Evolutionary conservation across 2,329 filamentous ascomycete species (phyloP).

Genomic region (Aspergillus uvarum): DNA sequence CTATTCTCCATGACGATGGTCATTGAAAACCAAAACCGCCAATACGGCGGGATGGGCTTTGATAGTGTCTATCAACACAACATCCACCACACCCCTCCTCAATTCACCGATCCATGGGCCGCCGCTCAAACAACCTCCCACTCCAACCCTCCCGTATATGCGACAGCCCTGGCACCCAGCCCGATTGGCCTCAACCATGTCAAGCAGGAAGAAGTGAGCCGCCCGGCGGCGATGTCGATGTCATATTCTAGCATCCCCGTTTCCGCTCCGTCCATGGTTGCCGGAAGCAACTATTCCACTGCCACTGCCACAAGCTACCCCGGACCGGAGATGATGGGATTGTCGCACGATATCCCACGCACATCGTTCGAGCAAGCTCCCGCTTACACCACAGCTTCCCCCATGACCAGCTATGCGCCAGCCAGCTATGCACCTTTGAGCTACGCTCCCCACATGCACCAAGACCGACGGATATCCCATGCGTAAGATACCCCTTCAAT

Average conservation of each 20-base stretch:
- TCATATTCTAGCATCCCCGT: constrained; percentile 72
- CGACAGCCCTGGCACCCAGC: constrained; percentile 62
- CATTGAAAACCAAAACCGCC: constrained; percentile 83
- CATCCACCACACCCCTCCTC: constrained; percentile 60
- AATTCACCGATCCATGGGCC: constrained; percentile 90
- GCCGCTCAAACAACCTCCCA: constrained; percentile 58
- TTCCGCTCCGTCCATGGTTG: constrained; percentile 68
- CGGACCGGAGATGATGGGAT: constrained; percentile 66
- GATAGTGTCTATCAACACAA: constrained; percentile 71
- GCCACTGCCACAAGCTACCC: constrained; percentile 55
- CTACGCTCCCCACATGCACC: constrained; percentile 65
- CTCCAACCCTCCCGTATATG: constrained; percentile 61
- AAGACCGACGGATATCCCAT: constrained; percentile 73
- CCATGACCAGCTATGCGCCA: constrained; percentile 68
- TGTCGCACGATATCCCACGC: constrained; percentile 75
- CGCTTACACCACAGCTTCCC: constrained; percentile 66
- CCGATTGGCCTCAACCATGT: constrained; percentile 57
- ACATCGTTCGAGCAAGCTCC: constrained; percentile 70
- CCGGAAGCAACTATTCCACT: constrained; percentile 65
- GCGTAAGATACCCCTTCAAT: constrained; percentile 62
- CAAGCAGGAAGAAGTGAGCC: constrained; percentile 56
- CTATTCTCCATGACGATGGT: constrained; percentile 82
- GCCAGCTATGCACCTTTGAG: constrained; percentile 74
- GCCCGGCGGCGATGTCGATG: constrained; percentile 65
- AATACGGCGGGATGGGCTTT: constrained; percentile 76